Evolutionary conservation across 768 basidiomycete genomes (phyloP).

Genomic region (Amyloporia xantha): DNA sequence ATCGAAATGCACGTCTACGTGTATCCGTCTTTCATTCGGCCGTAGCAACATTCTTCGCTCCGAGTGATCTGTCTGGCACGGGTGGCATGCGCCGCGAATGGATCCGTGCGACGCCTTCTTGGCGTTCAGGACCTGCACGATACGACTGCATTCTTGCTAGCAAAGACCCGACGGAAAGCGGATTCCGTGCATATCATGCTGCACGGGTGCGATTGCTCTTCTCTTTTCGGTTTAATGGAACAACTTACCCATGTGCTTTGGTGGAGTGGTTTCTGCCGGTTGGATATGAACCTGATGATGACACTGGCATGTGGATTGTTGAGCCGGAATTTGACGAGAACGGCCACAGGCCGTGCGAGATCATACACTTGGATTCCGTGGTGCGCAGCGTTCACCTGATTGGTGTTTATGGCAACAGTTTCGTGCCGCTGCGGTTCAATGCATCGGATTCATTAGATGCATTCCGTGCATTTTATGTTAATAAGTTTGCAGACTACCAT

Average conservation of each 20-base stretch:
- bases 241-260: slow-evolving; percentile 18
- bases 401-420: neutral
- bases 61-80: slow-evolving; percentile 22
- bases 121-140: slow-evolving; percentile 10
- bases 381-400: slow-evolving; percentile 27
- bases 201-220: slow-evolving; percentile 19
- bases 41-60: slow-evolving; percentile 18
- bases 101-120: slow-evolving; percentile 18
- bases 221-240: slow-evolving; percentile 13
- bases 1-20: neutral
- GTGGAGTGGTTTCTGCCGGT: slow-evolving; percentile 7
- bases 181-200: slow-evolving; percentile 17
- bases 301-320: slow-evolving; percentile 26
- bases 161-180: slow-evolving; percentile 3
- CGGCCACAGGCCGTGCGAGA: slow-evolving; percentile 4
- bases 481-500: slow-evolving; percentile 14
- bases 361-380: slow-evolving; percentile 16
- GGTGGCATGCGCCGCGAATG: slow-evolving; percentile 22
- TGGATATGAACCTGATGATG: slow-evolving; percentile 15
- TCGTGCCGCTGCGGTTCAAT: neutral
- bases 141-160: slow-evolving; percentile 21
- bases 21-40: slow-evolving; percentile 21
- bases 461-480: slow-evolving; percentile 9
- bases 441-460: slow-evolving; percentile 4
- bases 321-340: slow-evolving; percentile 9